Percentiles rank a stretch among this genome's conserved stretches.
Conservation (phyloP, 345 rosid species). For the Raphanus sativus region DNA sequence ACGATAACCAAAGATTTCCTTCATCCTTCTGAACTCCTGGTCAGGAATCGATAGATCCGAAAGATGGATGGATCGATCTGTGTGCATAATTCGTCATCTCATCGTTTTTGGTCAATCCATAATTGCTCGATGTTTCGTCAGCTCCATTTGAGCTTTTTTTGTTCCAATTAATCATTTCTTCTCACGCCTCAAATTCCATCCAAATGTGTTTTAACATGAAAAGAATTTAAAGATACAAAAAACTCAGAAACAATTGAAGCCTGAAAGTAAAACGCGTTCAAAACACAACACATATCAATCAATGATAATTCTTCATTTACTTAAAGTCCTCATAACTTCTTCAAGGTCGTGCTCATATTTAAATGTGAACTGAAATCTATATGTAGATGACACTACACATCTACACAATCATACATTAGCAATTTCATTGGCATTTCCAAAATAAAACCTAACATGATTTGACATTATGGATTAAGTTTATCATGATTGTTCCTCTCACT, state of each 20-base stretch:
- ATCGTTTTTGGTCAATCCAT: not conserved
- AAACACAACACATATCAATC: not conserved
- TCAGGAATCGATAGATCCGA: not conserved
- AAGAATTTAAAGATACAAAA: too few species aligned
- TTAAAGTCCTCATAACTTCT: not conserved
- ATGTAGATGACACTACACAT: not conserved
- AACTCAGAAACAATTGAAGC: not conserved
- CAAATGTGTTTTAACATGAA: not conserved
- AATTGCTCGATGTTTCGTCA: not conserved
- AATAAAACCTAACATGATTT: not conserved
- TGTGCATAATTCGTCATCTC: not conserved
- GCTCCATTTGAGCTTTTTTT: not conserved
- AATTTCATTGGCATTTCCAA: not conserved
- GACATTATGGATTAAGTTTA: not conserved
- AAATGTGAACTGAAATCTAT: not conserved
- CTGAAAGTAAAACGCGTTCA: not conserved
- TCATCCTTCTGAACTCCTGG: not conserved
- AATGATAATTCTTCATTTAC: not conserved
- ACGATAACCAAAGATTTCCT: not conserved
- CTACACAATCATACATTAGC: not conserved
- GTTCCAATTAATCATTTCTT: not conserved
- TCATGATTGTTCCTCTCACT: not conserved
- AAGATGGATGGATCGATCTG: not conserved
- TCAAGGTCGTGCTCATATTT: not conserved
- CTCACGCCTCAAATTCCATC: not conserved